phyloP scores from a whole-genome alignment of 2,329 filamentous ascomycete genomes.

The Sphaceloma murrayae region DNA sequence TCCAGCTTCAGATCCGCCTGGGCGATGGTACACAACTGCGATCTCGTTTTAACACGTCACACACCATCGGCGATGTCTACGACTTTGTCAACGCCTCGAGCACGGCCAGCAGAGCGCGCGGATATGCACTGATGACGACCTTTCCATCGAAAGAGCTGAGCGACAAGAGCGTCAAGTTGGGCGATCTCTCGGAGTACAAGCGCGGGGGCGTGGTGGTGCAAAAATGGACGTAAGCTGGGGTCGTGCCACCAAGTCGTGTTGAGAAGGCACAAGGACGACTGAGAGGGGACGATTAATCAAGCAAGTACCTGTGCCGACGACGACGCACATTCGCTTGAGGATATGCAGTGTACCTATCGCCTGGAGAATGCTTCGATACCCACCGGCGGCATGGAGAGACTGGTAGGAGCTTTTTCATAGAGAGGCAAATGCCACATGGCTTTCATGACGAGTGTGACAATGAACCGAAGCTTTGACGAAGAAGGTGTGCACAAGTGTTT shows the following conservation, averaged over 20 bases:
- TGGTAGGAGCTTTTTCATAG: not conserved
- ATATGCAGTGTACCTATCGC: conserved; percentile 7
- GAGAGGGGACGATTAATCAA: not conserved
- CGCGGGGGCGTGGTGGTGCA: conserved; percentile 47
- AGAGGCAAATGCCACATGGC: not conserved
- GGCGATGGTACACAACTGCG: conserved; percentile 66
- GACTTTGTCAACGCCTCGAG: conserved; percentile 60
- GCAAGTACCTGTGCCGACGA: not conserved
- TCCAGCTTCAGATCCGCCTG: conserved; percentile 67
- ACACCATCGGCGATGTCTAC: conserved; percentile 71
- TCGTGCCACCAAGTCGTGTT: not conserved
- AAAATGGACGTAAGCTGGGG: conserved; percentile 38
- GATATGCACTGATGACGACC: conserved; percentile 69
- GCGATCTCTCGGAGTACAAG: conserved; percentile 42
- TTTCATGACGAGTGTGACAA: not conserved
- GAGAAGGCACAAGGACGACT: not conserved
- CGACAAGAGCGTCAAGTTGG: conserved; percentile 47
- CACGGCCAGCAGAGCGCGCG: conserved; percentile 45
- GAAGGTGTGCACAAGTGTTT: not conserved
- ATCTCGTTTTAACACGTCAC: conserved; percentile 71
- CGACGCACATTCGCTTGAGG: not conserved
- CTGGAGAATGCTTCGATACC: not conserved
- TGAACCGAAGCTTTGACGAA: not conserved
- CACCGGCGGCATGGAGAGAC: not conserved
- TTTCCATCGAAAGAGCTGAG: conserved; percentile 74